Evolutionary conservation across 305 asterid species (phyloP).

Genomic region (Fraxinus velutina): DNA sequence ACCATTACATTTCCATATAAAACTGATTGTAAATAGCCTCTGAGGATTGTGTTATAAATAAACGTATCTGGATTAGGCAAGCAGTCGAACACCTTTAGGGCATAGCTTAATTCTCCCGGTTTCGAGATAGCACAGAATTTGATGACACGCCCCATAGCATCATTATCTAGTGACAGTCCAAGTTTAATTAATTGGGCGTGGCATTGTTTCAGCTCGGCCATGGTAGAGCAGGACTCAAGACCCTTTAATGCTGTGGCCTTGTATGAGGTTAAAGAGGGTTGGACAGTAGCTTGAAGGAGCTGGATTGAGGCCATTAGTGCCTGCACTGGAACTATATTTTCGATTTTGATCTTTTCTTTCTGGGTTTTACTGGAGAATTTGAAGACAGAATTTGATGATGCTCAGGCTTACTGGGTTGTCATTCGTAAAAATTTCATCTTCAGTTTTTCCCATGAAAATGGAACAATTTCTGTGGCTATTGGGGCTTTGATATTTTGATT

Average conservation of each 20-base stretch:
- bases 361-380: neutral
- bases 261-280: constrained; percentile 26
- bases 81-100: constrained; percentile 53
- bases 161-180: constrained; percentile 60
- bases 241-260: constrained; percentile 27
- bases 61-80: constrained; percentile 74
- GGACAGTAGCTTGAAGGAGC: constrained; percentile 25
- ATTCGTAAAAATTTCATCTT: neutral
- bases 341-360: neutral
- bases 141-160: constrained; percentile 64
- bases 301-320: constrained; percentile 22
- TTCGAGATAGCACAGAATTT: constrained; percentile 50
- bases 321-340: neutral
- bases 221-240: constrained; percentile 55
- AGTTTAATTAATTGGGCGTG: constrained; percentile 67
- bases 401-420: neutral
- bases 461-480: neutral
- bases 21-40: constrained; percentile 49
- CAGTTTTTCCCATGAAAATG: neutral
- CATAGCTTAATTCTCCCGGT: constrained; percentile 53
- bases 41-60: constrained; percentile 60
- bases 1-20: constrained; percentile 32
- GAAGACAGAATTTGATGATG: neutral
- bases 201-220: constrained; percentile 62
- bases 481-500: neutral